Evolutionary conservation across 2,329 filamentous ascomycete species (phyloP).

Genomic region (Pseudopyricularia javanii): DNA sequence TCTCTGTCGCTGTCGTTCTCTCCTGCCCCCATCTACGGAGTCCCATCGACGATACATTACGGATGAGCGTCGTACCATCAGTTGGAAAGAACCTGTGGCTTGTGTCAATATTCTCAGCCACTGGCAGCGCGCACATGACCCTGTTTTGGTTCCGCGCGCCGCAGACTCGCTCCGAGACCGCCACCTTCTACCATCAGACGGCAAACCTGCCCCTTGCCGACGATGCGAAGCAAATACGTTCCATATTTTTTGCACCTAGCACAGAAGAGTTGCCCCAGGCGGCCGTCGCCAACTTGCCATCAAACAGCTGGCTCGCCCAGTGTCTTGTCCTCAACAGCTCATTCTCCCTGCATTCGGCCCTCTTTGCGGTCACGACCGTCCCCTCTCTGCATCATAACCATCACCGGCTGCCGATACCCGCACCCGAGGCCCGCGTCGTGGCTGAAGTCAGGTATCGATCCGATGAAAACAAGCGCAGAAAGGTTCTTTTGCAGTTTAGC

Average conservation of each 20-base stretch:
- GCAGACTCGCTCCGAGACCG: not conserved
- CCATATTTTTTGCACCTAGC: not conserved
- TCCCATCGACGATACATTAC: conserved; percentile 22
- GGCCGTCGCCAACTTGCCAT: not conserved
- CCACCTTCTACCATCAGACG: conserved; percentile 11
- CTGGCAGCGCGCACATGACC: conserved; percentile 8
- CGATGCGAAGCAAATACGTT: not conserved
- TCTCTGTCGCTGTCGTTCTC: conserved; percentile 16
- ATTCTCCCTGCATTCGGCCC: conserved; percentile 6
- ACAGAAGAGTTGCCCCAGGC: not conserved
- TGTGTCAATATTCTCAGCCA: conserved; percentile 12
- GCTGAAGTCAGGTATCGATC: not conserved
- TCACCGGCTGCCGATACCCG: not conserved
- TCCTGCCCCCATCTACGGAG: conserved; percentile 32
- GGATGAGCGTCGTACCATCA: conserved; percentile 21
- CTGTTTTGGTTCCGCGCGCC: conserved; percentile 14
- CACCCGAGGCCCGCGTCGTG: not conserved
- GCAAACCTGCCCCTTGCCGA: conserved; percentile 4
- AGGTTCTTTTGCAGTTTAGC: conserved; percentile 10
- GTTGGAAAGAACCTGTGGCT: conserved; percentile 10
- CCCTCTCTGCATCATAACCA: not conserved
- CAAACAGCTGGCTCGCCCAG: conserved; percentile 6
- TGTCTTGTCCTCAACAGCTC: conserved; percentile 5
- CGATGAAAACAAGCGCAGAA: conserved; percentile 3
- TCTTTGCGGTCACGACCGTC: conserved; percentile 3